A percentile compares a stretch with the other conserved stretches of the same genome.
Evolutionary conservation across 208 protist species (phyloP).

Genomic region (Leishmania braziliensis): DNA sequence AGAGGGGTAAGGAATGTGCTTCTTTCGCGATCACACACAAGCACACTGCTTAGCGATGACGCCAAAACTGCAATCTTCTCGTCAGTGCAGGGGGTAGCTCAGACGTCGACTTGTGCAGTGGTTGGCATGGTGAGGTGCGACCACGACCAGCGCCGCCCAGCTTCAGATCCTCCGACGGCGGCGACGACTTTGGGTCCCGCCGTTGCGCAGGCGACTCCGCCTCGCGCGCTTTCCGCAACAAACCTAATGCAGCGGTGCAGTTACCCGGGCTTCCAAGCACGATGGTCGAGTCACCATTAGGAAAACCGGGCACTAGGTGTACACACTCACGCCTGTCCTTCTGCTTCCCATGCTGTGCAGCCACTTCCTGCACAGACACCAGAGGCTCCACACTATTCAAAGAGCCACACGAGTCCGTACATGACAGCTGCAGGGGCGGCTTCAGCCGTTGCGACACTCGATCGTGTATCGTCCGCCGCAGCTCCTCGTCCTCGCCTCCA

Average conservation of each 20-base stretch:
- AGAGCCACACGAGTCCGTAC: not conserved
- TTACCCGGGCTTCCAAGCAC: not conserved
- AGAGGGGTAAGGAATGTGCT: too few species aligned
- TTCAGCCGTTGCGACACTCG: not conserved
- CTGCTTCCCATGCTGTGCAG: not conserved
- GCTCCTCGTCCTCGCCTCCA: constrained; percentile 2
- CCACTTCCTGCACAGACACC: constrained; percentile 3
- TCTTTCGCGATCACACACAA: not conserved
- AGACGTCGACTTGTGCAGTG: not conserved
- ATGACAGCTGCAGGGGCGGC: not conserved
- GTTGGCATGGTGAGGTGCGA: not conserved
- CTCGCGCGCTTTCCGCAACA: not conserved
- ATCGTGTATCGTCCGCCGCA: not conserved
- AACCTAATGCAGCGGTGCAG: not conserved
- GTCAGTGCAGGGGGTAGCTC: not conserved
- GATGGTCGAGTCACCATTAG: not conserved
- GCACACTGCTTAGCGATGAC: not conserved
- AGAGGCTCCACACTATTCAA: not conserved
- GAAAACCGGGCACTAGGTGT: not conserved
- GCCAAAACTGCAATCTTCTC: constrained; percentile 1
- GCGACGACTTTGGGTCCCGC: not conserved
- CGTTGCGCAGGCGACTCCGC: not conserved
- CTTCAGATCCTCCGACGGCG: not conserved
- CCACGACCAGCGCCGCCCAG: not conserved
- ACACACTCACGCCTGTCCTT: not conserved